Base-by-base conservation (phyloP, 2,329 filamentous ascomycete genomes). In the Apiospora phragmitis region DNA sequence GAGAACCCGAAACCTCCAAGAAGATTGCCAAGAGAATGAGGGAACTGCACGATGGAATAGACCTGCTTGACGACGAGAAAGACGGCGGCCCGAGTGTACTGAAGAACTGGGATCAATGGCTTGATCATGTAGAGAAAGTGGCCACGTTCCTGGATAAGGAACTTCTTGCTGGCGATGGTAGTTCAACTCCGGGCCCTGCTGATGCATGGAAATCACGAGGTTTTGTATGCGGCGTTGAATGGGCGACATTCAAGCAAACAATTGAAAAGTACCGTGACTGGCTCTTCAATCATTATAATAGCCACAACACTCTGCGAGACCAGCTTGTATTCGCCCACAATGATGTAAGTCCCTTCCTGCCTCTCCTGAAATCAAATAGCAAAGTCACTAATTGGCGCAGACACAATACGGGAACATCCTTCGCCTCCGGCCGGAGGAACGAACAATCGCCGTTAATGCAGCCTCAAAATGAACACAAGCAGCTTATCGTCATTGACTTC, bases 321-420 rank as follows among this genome's bases (percentile, higher is more conserved):
- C 87, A 90, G 69, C 88, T 99, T 14, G 91, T 98, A 0, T 99
- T 99, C 85, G 94, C 94, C n/a, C 96, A 99, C 80, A 98, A 97
- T 77, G 96, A 99, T 87, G 94, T 97, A 82, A 84, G 92, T 82
- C 11, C 35, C 62, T 8, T 32, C 24, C 43, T 47, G 4, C 43
- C 43, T 47, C 14, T 4, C 29, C 51, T 3, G 5, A 68, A 24
- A 11, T 26, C 24, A 38, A 9, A 45, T 24, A n/a, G 45, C 26
- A 47, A 49, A 43, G 70, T 55, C 38, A 24, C 65, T 65, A 38
- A 75, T 24, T 41, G 59, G n/a, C 38, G 49, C 72, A 97, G 94
- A 97, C 96, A 5, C 96, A 99, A 90, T 98, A 99, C 78, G 96
- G 96, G 74, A 99, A 99, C 79, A 96, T 99, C 73, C 90, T 99